phyloP scores from a whole-genome alignment of 192 early-diverging fungal species.

The Diversispora eburnea region DNA sequence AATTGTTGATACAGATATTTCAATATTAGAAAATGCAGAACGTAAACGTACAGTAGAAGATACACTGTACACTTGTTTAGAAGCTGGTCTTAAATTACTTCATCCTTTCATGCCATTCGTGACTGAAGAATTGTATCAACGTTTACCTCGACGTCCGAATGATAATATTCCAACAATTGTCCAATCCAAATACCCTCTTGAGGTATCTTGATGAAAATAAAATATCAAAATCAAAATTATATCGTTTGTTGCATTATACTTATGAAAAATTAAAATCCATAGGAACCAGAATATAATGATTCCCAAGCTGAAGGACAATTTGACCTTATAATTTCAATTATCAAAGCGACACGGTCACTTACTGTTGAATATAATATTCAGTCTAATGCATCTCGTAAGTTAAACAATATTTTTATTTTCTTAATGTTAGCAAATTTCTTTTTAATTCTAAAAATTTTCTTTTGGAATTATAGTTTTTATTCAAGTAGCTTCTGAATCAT shows the following conservation, averaged over 20 bases:
- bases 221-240: not conserved
- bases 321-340: conserved; percentile 72
- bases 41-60: conserved; percentile 67
- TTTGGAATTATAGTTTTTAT: conserved; percentile 24
- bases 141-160: conserved; percentile 76
- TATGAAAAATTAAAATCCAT: conserved; percentile 27
- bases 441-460: not conserved
- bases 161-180: conserved; percentile 70
- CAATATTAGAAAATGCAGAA: conserved; percentile 45
- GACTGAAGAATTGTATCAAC: conserved; percentile 98
- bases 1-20: conserved; percentile 66
- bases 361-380: conserved; percentile 76
- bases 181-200: conserved; percentile 60
- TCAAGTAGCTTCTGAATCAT: conserved; percentile 32
- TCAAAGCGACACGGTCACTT: conserved; percentile 73
- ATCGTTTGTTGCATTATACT: not conserved
- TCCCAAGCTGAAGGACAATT: conserved; percentile 72
- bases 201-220: not conserved
- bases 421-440: not conserved
- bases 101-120: conserved; percentile 99
- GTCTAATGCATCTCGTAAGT: conserved; percentile 59
- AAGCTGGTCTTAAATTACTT: conserved; percentile 84
- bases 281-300: conserved; percentile 55
- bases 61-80: conserved; percentile 93
- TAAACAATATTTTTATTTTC: not conserved